Conservation (phyloP, 805 yeast genomes). For the Lipomyces spencermartinsiae region DNA sequence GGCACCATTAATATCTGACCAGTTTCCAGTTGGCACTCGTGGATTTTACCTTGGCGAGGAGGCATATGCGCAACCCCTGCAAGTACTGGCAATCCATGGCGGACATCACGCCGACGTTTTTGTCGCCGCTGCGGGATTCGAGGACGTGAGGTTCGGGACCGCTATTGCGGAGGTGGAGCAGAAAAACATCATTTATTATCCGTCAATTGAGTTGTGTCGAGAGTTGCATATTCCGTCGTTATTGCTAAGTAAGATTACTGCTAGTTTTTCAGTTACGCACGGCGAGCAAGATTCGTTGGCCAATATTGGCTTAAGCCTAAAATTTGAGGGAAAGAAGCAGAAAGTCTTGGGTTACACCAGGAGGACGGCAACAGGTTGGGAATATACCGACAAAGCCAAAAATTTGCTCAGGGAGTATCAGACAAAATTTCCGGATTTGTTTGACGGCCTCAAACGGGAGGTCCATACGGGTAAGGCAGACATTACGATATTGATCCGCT, state of each 20-base stretch:
- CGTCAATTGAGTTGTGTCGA: conserved; percentile 69
- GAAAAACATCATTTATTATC: conserved; percentile 59
- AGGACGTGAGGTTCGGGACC: conserved; percentile 72
- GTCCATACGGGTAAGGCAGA: conserved; percentile 38
- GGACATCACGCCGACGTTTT: conserved; percentile 47
- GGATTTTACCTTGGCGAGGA: conserved; percentile 83
- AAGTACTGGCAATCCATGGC: conserved; percentile 49
- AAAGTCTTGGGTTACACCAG: conserved; percentile 90
- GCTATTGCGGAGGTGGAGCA: conserved; percentile 64
- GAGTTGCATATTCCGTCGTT: conserved; percentile 63
- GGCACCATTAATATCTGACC: conserved; percentile 79
- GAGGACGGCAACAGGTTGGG: conserved; percentile 74
- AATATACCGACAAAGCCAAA: conserved; percentile 76
- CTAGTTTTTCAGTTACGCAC: conserved; percentile 68
- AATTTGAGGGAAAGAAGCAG: conserved; percentile 76
- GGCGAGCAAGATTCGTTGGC: conserved; percentile 54
- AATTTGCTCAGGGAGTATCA: conserved; percentile 67
- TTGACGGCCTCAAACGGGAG: conserved; percentile 49
- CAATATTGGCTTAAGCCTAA: conserved; percentile 83
- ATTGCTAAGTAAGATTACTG: conserved; percentile 77
- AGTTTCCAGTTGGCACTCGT: conserved; percentile 74
- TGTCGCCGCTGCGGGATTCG: conserved; percentile 34
- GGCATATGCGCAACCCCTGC: conserved; percentile 81
- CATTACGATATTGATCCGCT: neutral
- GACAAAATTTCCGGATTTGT: conserved; percentile 65